Evolutionary conservation across 2,329 filamentous ascomycete genomes (phyloP).

Genomic region (Plenodomus tracheiphilus): DNA sequence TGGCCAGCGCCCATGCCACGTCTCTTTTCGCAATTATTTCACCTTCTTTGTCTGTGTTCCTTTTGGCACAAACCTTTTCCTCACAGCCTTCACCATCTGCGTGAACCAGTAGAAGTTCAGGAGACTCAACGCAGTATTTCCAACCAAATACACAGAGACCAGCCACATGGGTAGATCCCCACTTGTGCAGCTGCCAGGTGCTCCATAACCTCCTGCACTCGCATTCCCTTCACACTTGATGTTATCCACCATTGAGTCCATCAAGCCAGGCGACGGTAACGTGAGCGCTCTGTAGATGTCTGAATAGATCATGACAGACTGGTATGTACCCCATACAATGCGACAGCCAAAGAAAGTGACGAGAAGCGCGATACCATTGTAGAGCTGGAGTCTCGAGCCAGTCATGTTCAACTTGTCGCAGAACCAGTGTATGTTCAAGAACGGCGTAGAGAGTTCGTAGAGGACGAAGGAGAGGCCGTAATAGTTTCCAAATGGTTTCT

Average conservation of each 20-base stretch:
- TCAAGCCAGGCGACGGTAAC: constrained; percentile 15
- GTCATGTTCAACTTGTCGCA: constrained; percentile 83
- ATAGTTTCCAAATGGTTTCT: constrained; percentile 84
- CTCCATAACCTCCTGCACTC: constrained; percentile 22
- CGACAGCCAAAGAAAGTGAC: constrained; percentile 75
- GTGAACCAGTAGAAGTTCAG: constrained; percentile 84
- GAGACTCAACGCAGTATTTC: constrained; percentile 71
- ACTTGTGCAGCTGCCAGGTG: constrained; percentile 22
- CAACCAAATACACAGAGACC: constrained; percentile 66
- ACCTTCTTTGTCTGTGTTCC: constrained; percentile 25
- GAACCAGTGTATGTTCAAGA: constrained; percentile 89
- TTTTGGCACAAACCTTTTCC: constrained; percentile 68
- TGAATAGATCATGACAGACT: constrained; percentile 64
- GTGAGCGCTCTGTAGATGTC: constrained; percentile 63
- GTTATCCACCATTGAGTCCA: constrained; percentile 26
- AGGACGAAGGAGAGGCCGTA: constrained; percentile 80
- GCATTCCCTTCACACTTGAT: constrained; percentile 54
- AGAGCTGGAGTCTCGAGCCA: constrained; percentile 71
- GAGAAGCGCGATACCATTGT: constrained; percentile 75
- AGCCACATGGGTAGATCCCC: constrained; percentile 68
- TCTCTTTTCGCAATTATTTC: constrained; percentile 7
- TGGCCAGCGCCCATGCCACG: neutral
- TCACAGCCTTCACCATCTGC: constrained; percentile 81
- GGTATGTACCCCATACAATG: constrained; percentile 75
- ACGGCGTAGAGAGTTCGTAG: constrained; percentile 82